These are phyloP conservation scores for Podospora appendiculata DNA, from an alignment of 495 filamentous ascomycete species.

Conservation along the genomic window DNA sequence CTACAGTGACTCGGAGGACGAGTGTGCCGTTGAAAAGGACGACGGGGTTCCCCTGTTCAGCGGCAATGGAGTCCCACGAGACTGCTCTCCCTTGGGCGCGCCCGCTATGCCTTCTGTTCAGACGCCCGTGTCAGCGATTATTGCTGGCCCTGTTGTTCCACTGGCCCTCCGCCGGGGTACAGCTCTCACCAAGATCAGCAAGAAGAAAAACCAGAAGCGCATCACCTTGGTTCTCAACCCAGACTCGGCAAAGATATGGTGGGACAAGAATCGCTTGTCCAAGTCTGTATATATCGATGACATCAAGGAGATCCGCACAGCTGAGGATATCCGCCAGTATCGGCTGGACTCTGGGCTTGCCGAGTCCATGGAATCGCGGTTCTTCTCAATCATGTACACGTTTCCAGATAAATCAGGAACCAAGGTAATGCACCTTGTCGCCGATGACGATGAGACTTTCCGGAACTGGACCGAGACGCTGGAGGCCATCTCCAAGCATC, in stretches of 20 bases:
- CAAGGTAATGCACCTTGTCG: conserved; percentile 73
- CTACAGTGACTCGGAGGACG: conserved; percentile 62
- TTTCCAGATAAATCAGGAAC: conserved; percentile 63
- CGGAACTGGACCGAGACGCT: conserved; percentile 75
- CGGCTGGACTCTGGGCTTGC: conserved; percentile 71
- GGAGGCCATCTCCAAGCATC: conserved; percentile 69
- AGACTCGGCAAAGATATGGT: conserved; percentile 74
- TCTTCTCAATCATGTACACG: conserved; percentile 85
- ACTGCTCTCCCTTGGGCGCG: conserved; percentile 30
- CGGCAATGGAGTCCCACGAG: conserved; percentile 20
- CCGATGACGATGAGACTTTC: conserved; percentile 59
- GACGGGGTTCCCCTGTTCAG: conserved; percentile 17
- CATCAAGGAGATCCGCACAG: conserved; percentile 80
- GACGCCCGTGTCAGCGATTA: conserved; percentile 9
- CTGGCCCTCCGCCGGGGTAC: conserved; percentile 68
- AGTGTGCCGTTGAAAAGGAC: conserved; percentile 32
- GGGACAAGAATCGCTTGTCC: conserved; percentile 67
- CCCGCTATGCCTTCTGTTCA: conserved; percentile 29
- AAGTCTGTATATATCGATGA: conserved; percentile 92
- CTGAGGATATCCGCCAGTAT: conserved; percentile 80
- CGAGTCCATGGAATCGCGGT: conserved; percentile 54
- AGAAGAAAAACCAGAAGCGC: conserved; percentile 63
- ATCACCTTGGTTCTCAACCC: conserved; percentile 72
- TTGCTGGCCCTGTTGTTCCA: conserved; percentile 62
- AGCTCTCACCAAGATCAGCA: conserved; percentile 68